Percentiles rank a stretch among this genome's conserved stretches.
Conservation (phyloP, 2,329 filamentous ascomycete genomes). For the Clathrospora elynae region DNA sequence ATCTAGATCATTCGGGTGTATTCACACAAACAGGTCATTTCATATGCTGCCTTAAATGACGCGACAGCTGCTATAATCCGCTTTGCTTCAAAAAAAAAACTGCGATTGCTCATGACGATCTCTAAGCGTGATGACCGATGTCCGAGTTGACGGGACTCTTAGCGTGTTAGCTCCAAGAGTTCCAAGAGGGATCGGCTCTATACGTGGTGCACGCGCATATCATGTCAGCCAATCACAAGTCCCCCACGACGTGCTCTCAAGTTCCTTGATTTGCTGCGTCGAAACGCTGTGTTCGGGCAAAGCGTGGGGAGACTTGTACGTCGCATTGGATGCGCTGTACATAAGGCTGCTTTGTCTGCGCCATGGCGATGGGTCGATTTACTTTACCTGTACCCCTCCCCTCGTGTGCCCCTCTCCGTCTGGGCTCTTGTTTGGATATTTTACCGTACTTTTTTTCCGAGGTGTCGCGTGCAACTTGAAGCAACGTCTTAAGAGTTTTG, state of each 20-base stretch:
- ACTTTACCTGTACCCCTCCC: slow-evolving; percentile 6
- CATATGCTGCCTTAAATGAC: no score
- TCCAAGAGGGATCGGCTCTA: slow-evolving; percentile 7
- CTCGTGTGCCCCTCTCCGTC: slow-evolving; percentile 1
- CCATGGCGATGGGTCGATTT: neutral
- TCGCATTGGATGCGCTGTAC: slow-evolving; percentile 8
- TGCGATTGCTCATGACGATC: no score
- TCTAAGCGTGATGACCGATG: no score
- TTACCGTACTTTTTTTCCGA: neutral
- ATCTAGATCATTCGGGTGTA: no score
- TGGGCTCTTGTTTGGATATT: slow-evolving; percentile 1
- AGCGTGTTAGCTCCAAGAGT: neutral
- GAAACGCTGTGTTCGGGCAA: neutral
- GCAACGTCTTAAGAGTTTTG: neutral
- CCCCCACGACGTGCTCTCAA: neutral
- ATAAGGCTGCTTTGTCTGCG: neutral
- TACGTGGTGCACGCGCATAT: slow-evolving; percentile 3
- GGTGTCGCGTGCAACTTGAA: slow-evolving; percentile 10
- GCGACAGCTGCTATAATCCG: no score
- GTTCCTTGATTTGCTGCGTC: slow-evolving; percentile 5
- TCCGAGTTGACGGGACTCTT: neutral
- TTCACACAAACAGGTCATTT: no score
- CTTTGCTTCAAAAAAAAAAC: no score
- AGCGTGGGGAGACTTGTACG: slow-evolving; percentile 4
- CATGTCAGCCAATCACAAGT: slow-evolving; percentile 7